These are phyloP conservation scores for Zostera marina DNA, from an alignment of 116 monocot species.

Conservation along the genomic window DNA sequence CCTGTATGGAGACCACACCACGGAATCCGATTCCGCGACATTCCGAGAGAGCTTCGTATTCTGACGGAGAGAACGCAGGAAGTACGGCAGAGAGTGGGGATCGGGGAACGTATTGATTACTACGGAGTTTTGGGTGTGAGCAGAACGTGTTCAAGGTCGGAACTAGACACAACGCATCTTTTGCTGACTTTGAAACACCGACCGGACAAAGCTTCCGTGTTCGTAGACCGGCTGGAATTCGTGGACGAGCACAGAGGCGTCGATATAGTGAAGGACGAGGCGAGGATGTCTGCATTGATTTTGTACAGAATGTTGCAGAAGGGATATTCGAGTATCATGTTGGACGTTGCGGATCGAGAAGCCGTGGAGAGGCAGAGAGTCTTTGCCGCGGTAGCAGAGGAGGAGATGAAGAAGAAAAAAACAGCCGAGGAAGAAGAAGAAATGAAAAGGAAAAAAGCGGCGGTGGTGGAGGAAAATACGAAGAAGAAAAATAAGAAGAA, in stretches of 20 bases:
- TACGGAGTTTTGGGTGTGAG: conserved; percentile 41
- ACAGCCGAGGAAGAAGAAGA: background rate
- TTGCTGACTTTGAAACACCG: conserved; percentile 51
- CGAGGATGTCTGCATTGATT: conserved; percentile 62
- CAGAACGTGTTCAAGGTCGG: conserved; percentile 49
- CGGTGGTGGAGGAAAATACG: conserved; percentile 5
- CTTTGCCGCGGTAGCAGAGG: conserved; percentile 1
- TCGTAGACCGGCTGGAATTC: conserved; percentile 58
- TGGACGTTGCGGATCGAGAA: conserved; percentile 30
- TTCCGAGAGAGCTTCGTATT: conserved; percentile 30
- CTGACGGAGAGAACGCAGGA: conserved; percentile 30
- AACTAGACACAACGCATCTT: conserved; percentile 62
- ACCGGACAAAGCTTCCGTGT: conserved; percentile 51
- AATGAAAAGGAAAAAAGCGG: background rate
- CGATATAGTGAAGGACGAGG: conserved; percentile 58
- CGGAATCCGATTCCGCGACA: conserved; percentile 50
- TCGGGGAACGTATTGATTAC: conserved; percentile 54
- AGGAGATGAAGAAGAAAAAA: background rate
- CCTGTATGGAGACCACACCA: conserved; percentile 38
- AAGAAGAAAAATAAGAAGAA: background rate
- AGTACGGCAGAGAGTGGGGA: conserved; percentile 20
- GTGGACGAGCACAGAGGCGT: conserved; percentile 44
- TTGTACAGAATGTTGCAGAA: conserved; percentile 64
- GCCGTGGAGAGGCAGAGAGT: conserved; percentile 33
- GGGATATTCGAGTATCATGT: conserved; percentile 51